Percentiles rank a stretch among this genome's conserved stretches.
Conservation (phyloP, 805 yeast genomes). For the Barnettozyma pratensis region DNA sequence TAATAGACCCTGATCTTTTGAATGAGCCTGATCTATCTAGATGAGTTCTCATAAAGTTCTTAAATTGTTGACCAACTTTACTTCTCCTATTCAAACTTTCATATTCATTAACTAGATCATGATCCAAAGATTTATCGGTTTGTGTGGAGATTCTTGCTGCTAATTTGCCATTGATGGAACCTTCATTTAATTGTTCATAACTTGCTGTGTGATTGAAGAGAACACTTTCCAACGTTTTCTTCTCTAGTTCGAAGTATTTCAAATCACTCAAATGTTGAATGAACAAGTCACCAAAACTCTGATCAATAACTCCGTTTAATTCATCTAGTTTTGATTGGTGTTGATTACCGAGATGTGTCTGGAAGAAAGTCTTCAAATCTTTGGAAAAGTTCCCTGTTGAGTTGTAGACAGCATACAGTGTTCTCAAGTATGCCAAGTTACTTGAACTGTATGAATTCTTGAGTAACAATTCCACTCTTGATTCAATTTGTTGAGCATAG, state of each 20-base stretch:
- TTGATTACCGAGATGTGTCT: slow-evolving; percentile 35
- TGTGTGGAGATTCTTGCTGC: slow-evolving; percentile 11
- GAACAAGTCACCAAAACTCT: slow-evolving; percentile 67
- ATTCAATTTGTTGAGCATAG: slow-evolving; percentile 65
- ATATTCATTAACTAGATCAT: slow-evolving; percentile 19
- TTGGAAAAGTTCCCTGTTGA: slow-evolving; percentile 55
- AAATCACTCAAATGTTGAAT: slow-evolving; percentile 61
- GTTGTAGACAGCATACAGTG: slow-evolving; percentile 61
- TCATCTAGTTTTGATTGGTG: slow-evolving; percentile 33
- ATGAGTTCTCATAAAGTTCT: slow-evolving; percentile 50
- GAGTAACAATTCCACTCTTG: slow-evolving; percentile 51
- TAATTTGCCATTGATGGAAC: slow-evolving; percentile 28
- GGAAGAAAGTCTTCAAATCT: slow-evolving; percentile 58
- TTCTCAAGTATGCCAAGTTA: slow-evolving; percentile 68
- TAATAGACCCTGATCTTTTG: slow-evolving; percentile 20
- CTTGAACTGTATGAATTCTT: slow-evolving; percentile 59
- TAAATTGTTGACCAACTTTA: slow-evolving; percentile 44
- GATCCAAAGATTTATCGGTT: slow-evolving; percentile 6
- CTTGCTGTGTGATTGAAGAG: slow-evolving; percentile 27
- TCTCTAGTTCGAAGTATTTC: slow-evolving; percentile 67
- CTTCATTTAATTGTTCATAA: slow-evolving; percentile 29
- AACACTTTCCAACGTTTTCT: slow-evolving; percentile 50
- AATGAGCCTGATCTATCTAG: slow-evolving; percentile 38
- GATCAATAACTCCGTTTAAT: slow-evolving; percentile 54
- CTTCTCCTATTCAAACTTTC: slow-evolving; percentile 29